phyloP scores from a whole-genome alignment of 2,329 filamentous ascomycete species.

The Diaporthe vexans region DNA sequence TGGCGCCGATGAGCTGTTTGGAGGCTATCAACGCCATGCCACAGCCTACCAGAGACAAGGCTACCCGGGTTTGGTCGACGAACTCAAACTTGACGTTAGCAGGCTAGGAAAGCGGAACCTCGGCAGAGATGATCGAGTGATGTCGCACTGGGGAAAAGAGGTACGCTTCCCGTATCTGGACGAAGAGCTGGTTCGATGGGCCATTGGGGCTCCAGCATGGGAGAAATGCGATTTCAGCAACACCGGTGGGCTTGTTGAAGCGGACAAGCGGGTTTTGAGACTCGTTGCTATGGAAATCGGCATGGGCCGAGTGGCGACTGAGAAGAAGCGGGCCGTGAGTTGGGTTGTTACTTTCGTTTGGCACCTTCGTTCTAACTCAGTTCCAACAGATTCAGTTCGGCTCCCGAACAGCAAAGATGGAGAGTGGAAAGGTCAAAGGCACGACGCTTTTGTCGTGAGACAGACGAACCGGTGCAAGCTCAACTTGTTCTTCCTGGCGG shows the following conservation, averaged over 20 bases:
- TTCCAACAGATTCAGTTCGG: conserved; percentile 81
- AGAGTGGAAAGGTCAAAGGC: conserved; percentile 76
- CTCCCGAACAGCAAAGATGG: conserved; percentile 86
- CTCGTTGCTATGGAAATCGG: conserved; percentile 82
- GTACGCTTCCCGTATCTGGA: conserved; percentile 93
- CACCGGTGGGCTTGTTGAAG: conserved; percentile 67
- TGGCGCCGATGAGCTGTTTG: conserved; percentile 96
- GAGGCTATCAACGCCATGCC: conserved; percentile 88
- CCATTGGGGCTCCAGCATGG: conserved; percentile 80
- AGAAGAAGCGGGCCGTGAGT: conserved; percentile 92
- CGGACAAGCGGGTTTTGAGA: conserved; percentile 85
- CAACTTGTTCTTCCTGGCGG: conserved; percentile 57
- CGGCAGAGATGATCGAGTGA: conserved; percentile 91
- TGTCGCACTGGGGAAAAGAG: conserved; percentile 91
- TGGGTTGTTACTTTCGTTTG: background rate
- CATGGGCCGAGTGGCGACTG: conserved; percentile 78
- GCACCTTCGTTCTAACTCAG: background rate
- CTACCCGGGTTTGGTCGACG: conserved; percentile 80
- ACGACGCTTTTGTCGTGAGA: conserved; percentile 70
- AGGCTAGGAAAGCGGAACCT: conserved; percentile 94
- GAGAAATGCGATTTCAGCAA: conserved; percentile 91
- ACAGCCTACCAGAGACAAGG: conserved; percentile 80
- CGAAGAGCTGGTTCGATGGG: conserved; percentile 86
- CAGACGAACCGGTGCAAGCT: background rate
- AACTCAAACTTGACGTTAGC: conserved; percentile 87